phyloP scores from a whole-genome alignment of 768 basidiomycete species.

The Amanita rimosa region DNA sequence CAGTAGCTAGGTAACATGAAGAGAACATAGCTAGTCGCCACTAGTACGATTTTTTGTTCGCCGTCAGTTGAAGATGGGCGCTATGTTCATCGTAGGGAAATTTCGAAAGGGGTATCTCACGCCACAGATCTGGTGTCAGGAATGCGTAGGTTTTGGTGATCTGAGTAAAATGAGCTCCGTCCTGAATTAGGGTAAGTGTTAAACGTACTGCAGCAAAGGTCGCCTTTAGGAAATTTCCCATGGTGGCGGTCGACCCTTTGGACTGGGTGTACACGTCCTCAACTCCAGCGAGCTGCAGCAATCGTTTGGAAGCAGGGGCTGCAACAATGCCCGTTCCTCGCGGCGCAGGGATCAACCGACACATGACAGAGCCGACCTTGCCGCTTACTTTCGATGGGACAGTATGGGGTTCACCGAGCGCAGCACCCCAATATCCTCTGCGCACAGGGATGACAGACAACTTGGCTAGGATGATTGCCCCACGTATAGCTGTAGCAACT shows the following conservation, averaged over 20 bases:
- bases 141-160: constrained; percentile 98
- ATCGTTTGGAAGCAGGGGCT: constrained; percentile 92
- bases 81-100: constrained; percentile 94
- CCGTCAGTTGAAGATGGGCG: constrained; percentile 77
- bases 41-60: constrained; percentile 69
- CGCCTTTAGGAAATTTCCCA: constrained; percentile 98
- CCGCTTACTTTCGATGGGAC: constrained; percentile 98
- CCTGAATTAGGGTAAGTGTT: neutral
- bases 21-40: no score
- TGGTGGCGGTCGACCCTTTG: constrained; percentile 96
- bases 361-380: constrained; percentile 99
- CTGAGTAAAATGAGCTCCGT: constrained; percentile 22
- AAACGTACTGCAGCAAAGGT: constrained; percentile 79
- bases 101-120: constrained; percentile 83
- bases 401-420: constrained; percentile 98
- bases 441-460: constrained; percentile 96
- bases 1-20: no score
- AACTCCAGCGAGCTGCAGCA: constrained; percentile 95
- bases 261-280: constrained; percentile 97
- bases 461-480: constrained; percentile 98
- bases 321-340: constrained; percentile 99
- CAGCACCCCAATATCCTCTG: constrained; percentile 99
- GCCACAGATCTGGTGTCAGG: constrained; percentile 98
- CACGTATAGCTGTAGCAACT: constrained; percentile 98
- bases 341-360: constrained; percentile 95